Percentiles rank a stretch among this genome's conserved stretches.
Evolutionary conservation across 306 rosid genomes (phyloP).

Genomic region (Alnus rubra): DNA sequence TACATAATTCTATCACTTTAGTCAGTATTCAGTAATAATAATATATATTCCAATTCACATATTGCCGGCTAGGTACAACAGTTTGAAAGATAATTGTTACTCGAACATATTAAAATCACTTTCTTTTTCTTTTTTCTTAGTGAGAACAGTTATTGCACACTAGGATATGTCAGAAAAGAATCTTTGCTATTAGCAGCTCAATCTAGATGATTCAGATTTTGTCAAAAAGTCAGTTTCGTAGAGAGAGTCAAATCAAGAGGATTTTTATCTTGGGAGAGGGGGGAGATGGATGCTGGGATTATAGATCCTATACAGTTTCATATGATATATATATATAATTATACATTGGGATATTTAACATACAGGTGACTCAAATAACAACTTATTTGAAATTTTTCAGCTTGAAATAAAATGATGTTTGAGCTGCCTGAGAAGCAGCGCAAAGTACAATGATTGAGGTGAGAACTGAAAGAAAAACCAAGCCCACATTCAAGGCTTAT

Average conservation of each 20-base stretch:
- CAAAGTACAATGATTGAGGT: neutral
- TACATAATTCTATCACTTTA: neutral
- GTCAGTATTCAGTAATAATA: neutral
- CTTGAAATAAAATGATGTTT: neutral
- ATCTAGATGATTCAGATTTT: neutral
- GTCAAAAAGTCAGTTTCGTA: neutral
- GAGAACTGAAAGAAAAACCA: constrained; percentile 4
- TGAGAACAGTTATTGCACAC: neutral
- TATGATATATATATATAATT: neutral
- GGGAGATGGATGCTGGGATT: neutral
- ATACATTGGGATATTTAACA: neutral
- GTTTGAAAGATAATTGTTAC: neutral
- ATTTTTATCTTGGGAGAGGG: neutral
- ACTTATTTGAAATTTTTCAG: neutral
- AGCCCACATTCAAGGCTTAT: constrained; percentile 5
- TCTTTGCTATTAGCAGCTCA: constrained; percentile 1
- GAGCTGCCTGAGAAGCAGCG: constrained; percentile 7
- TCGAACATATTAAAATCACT: neutral
- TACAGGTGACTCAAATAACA: neutral
- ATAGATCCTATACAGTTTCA: neutral
- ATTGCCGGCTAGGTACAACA: neutral
- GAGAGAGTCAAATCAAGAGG: neutral
- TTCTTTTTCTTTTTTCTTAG: neutral
- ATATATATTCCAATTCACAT: neutral
- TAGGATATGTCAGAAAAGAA: neutral